Conservation (phyloP, 345 rosid species). For the Adansonia digitata region DNA sequence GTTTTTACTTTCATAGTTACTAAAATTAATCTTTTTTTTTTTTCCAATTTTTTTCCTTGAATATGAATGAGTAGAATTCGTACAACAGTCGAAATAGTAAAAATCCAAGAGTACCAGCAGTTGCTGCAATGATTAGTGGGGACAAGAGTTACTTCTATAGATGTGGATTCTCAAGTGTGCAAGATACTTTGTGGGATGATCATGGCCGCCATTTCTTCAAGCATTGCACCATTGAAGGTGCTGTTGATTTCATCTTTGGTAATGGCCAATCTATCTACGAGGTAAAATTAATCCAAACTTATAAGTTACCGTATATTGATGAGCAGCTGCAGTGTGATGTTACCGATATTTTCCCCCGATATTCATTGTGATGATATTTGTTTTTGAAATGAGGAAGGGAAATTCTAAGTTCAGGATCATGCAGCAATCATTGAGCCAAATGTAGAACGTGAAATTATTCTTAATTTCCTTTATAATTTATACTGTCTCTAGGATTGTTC, state of each 20-base stretch:
- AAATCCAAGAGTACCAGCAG: constrained; percentile 46
- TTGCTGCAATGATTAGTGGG: constrained; percentile 60
- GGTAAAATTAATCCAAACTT: constrained; percentile 28
- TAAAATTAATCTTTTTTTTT: not conserved
- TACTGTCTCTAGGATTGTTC: constrained; percentile 33
- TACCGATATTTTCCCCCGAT: no score
- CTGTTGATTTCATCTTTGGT: constrained; percentile 86
- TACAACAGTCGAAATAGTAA: constrained; percentile 40
- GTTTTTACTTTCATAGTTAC: no score
- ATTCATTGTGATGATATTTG: no score
- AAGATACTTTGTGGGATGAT: constrained; percentile 80
- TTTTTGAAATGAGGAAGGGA: no score
- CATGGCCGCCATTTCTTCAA: constrained; percentile 66
- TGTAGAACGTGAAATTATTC: not conserved
- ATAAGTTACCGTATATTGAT: no score
- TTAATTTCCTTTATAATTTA: not conserved
- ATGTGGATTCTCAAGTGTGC: constrained; percentile 59
- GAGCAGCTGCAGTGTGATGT: no score
- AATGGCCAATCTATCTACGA: constrained; percentile 68
- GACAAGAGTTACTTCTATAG: constrained; percentile 54
- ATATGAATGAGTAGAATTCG: constrained; percentile 42
- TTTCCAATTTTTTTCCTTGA: not conserved
- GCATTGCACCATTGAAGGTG: constrained; percentile 63
- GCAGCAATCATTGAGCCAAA: no score
- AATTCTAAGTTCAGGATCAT: no score